Conservation (phyloP, 2,329 filamentous ascomycete species). For the Phialophora expanda region DNA sequence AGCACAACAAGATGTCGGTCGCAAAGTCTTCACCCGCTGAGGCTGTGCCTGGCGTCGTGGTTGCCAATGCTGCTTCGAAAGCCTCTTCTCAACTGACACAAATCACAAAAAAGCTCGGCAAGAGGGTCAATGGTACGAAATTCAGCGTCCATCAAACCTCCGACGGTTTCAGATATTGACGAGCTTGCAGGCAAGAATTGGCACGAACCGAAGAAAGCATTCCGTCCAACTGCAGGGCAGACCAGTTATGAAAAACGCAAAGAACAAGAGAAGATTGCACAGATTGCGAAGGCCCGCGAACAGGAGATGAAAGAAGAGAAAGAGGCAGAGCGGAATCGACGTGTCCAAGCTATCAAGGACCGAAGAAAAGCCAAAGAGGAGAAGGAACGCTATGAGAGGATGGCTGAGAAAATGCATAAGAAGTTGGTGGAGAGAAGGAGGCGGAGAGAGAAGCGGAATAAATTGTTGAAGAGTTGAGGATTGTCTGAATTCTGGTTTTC, state of each 20-base stretch:
- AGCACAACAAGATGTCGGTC: slow-evolving; percentile 16
- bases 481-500: not conserved
- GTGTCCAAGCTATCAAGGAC: slow-evolving; percentile 80
- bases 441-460: slow-evolving; percentile 89
- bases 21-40: slow-evolving; percentile 1
- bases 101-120: slow-evolving; percentile 21
- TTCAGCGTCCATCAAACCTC: slow-evolving; percentile 19
- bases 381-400: slow-evolving; percentile 86
- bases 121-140: slow-evolving; percentile 33
- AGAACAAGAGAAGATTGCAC: slow-evolving; percentile 70
- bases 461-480: slow-evolving; percentile 38
- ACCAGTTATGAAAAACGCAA: slow-evolving; percentile 78
- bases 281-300: slow-evolving; percentile 87
- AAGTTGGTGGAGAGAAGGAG: slow-evolving; percentile 92
- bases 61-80: not conserved
- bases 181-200: slow-evolving; percentile 81
- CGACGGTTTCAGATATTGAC: slow-evolving; percentile 10
- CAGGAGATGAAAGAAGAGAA: slow-evolving; percentile 97
- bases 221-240: slow-evolving; percentile 78
- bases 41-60: not conserved
- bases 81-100: slow-evolving; percentile 6
- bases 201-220: slow-evolving; percentile 81
- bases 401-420: slow-evolving; percentile 97
- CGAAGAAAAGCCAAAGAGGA: slow-evolving; percentile 89
- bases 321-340: slow-evolving; percentile 79